A percentile compares a stretch with the other conserved stretches of the same genome.
Conservation (phyloP, 225 moss, liverwort and hornwort species). For the Asterella californica region DNA sequence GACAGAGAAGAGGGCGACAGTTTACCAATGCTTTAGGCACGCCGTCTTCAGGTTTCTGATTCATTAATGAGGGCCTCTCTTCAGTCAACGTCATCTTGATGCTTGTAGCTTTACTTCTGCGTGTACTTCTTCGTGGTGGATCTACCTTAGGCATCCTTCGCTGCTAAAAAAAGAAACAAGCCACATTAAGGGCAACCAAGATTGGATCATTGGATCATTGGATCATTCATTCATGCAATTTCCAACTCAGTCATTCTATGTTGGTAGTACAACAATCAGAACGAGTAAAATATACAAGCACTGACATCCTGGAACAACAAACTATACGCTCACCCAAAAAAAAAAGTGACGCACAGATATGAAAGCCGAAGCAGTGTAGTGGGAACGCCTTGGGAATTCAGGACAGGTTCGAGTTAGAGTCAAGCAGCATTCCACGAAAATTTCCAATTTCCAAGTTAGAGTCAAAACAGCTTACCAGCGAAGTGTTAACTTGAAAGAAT, state of each 20-base stretch:
- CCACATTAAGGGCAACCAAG: background rate
- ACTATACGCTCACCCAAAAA: background rate
- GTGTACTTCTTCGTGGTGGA: background rate
- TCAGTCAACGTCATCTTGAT: slow-evolving; percentile 31
- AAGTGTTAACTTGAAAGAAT: background rate
- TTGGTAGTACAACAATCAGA: background rate
- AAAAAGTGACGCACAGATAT: too few species aligned
- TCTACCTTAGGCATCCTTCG: slow-evolving; percentile 8
- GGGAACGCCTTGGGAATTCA: background rate
- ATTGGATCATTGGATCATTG: background rate
- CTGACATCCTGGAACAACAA: background rate
- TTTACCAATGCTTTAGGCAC: slow-evolving; percentile 25
- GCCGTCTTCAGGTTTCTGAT: background rate
- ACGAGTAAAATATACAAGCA: background rate
- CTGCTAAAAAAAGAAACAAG: background rate
- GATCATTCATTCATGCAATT: background rate
- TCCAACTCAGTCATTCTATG: background rate
- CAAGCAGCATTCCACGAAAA: too few species aligned
- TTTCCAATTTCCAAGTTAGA: too few species aligned
- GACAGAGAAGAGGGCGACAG: background rate
- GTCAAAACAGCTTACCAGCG: background rate
- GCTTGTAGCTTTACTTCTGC: slow-evolving; percentile 5
- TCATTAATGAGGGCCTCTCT: slow-evolving; percentile 14
- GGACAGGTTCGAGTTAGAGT: background rate
- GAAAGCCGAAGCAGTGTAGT: background rate